Conservation (phyloP, 208 protist species). For the Zelonia costaricensis region DNA sequence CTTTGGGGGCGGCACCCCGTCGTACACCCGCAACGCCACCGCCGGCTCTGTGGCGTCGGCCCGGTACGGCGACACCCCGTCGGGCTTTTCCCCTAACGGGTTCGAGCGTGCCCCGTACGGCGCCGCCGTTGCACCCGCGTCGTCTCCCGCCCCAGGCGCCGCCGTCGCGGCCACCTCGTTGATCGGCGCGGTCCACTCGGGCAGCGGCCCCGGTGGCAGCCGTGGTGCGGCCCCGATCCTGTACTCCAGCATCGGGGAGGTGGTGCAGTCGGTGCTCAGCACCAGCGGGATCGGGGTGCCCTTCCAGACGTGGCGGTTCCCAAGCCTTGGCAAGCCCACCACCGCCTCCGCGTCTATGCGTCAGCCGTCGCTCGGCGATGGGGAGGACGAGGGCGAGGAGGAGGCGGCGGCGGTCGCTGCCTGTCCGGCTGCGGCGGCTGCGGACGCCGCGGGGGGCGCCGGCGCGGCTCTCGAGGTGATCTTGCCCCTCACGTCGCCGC, state of each 20-base stretch:
- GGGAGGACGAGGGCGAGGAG: not conserved
- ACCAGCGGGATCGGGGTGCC: slow-evolving; percentile 9
- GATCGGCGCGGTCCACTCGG: too few relatives aligned
- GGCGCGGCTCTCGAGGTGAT: too few relatives aligned
- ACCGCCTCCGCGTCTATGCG: not conserved
- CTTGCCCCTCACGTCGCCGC: too few relatives aligned
- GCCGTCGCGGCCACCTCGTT: too few relatives aligned
- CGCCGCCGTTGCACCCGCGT: not conserved
- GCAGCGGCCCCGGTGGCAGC: too few relatives aligned
- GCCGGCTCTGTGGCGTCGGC: not conserved
- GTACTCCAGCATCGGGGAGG: not conserved
- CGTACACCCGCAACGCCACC: not conserved
- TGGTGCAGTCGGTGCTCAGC: not conserved
- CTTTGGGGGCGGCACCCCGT: too few relatives aligned
- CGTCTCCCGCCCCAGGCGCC: too few relatives aligned
- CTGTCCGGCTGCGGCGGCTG: not conserved
- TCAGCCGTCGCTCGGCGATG: not conserved
- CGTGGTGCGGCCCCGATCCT: not conserved
- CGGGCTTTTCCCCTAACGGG: too few relatives aligned
- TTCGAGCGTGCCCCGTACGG: too few relatives aligned
- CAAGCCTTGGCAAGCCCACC: slow-evolving; percentile 25
- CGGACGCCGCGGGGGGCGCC: not conserved
- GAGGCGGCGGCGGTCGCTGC: not conserved
- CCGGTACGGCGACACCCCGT: too few relatives aligned
- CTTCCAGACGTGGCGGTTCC: slow-evolving; percentile 47